Evolutionary conservation across 1,284 basidiomycete genomes (phyloP).

Genomic region (Pterulicium gracile): DNA sequence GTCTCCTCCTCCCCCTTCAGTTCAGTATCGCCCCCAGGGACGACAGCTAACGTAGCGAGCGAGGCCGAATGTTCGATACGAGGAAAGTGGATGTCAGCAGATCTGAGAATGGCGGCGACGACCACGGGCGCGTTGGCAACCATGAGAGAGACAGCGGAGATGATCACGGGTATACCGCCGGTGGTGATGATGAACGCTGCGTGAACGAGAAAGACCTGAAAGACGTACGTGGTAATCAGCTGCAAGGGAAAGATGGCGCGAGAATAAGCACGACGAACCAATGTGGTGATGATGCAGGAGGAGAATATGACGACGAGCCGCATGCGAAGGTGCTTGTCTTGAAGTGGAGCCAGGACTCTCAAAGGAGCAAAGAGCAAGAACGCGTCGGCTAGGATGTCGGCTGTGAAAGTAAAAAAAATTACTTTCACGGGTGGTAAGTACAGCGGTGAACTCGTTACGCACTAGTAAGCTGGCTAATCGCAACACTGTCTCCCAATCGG

Average conservation of each 20-base stretch:
- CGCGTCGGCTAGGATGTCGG: not conserved
- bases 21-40: not conserved
- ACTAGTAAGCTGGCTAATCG: slow-evolving; percentile 28
- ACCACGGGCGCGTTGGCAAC: slow-evolving; percentile 31
- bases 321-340: not conserved
- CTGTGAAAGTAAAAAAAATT: slow-evolving; percentile 14
- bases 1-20: not conserved
- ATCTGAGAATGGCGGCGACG: slow-evolving; percentile 16
- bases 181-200: slow-evolving; percentile 23
- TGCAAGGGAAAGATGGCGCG: slow-evolving; percentile 17
- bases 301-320: not conserved
- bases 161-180: slow-evolving; percentile 21
- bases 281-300: not conserved
- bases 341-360: not conserved
- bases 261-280: not conserved
- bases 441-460: slow-evolving; percentile 20
- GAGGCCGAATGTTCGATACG: not conserved
- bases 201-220: slow-evolving; percentile 27
- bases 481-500: slow-evolving; percentile 23
- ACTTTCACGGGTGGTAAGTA: slow-evolving; percentile 24
- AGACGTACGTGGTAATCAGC: too few relatives aligned
- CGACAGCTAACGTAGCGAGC: not conserved
- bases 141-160: slow-evolving; percentile 19
- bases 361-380: not conserved
- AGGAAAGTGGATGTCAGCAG: not conserved